Percentiles rank a stretch among this genome's conserved stretches.
These are phyloP conservation scores for Pseudoperonospora humuli DNA, from an alignment of 352 stramenopile genomes.

Conservation along the genomic window DNA sequence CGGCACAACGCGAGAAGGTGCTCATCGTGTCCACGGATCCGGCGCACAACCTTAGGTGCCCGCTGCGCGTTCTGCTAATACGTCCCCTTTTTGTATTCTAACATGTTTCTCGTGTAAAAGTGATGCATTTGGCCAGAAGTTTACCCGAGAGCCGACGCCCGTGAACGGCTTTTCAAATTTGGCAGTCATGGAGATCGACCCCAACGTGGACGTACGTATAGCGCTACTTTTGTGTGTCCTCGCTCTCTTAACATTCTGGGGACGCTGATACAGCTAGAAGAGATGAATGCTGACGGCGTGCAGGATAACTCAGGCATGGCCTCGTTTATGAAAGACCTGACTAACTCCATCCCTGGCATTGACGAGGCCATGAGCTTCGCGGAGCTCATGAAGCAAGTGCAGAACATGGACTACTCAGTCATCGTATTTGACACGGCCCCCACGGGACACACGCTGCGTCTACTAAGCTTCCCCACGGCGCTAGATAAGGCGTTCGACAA, in stretches of 20 bases:
- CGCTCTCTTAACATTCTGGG: constrained; percentile 1
- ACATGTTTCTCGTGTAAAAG: constrained; percentile 27
- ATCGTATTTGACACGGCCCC: constrained; percentile 98
- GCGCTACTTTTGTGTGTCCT: background rate
- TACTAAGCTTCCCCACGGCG: constrained; percentile 96
- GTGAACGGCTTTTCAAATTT: constrained; percentile 98
- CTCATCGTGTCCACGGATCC: constrained; percentile 99
- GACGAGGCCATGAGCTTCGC: constrained; percentile 99
- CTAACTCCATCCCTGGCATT: constrained; percentile 97
- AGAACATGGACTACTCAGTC: constrained; percentile 96
- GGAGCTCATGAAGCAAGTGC: constrained; percentile 98
- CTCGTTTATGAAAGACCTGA: constrained; percentile 96
- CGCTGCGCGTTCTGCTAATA: background rate
- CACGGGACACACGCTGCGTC: constrained; percentile 94
- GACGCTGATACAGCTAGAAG: constrained; percentile 45
- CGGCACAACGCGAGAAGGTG: constrained; percentile 90
- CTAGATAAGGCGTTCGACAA: constrained; percentile 98
- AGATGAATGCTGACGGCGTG: constrained; percentile 74
- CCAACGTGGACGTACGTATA: constrained; percentile 65
- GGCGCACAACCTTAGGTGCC: constrained; percentile 95
- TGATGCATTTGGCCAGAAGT: constrained; percentile 99
- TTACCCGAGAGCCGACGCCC: constrained; percentile 94
- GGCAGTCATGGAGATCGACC: constrained; percentile 98
- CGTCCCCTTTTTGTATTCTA: background rate
- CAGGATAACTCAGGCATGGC: constrained; percentile 86